phyloP scores from a whole-genome alignment of 2,329 filamentous ascomycete species.

The Colletotrichum sp. region DNA sequence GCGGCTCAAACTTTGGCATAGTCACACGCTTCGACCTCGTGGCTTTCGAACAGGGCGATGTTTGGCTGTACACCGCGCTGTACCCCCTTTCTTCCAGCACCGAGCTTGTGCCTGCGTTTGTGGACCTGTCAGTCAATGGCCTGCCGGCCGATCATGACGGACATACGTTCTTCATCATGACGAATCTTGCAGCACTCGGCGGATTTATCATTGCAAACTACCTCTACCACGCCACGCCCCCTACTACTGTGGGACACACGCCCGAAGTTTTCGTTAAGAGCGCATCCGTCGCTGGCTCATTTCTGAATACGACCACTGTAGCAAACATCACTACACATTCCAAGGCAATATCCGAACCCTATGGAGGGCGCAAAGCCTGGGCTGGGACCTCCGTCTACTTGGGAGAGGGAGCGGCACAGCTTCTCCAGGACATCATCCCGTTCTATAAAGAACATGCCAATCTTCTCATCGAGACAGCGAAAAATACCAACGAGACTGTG shows the following conservation, averaged over 20 bases:
- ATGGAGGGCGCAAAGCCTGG: conserved; percentile 27
- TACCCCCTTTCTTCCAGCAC: conserved; percentile 18
- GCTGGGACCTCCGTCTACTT: background rate
- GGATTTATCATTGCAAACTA: conserved; percentile 17
- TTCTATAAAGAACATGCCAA: conserved; percentile 27
- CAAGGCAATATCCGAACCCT: conserved; percentile 26
- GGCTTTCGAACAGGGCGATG: conserved; percentile 29
- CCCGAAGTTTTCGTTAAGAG: conserved; percentile 29
- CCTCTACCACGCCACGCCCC: conserved; percentile 22
- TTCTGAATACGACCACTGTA: conserved; percentile 26
- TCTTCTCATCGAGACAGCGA: conserved; percentile 16
- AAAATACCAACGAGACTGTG: background rate
- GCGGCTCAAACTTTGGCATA: conserved; percentile 46
- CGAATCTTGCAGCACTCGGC: background rate
- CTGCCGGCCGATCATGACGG: conserved; percentile 23
- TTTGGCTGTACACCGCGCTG: conserved; percentile 31
- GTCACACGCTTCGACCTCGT: conserved; percentile 34
- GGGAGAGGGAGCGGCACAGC: background rate
- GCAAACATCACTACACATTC: conserved; percentile 29
- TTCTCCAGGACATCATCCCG: conserved; percentile 31
- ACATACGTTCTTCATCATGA: conserved; percentile 26
- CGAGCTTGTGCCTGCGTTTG: conserved; percentile 20
- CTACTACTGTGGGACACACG: background rate
- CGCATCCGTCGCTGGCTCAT: conserved; percentile 20
- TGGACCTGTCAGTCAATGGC: conserved; percentile 16